phyloP scores from a whole-genome alignment of 495 filamentous ascomycete species.

The Chaetomium fimeti region DNA sequence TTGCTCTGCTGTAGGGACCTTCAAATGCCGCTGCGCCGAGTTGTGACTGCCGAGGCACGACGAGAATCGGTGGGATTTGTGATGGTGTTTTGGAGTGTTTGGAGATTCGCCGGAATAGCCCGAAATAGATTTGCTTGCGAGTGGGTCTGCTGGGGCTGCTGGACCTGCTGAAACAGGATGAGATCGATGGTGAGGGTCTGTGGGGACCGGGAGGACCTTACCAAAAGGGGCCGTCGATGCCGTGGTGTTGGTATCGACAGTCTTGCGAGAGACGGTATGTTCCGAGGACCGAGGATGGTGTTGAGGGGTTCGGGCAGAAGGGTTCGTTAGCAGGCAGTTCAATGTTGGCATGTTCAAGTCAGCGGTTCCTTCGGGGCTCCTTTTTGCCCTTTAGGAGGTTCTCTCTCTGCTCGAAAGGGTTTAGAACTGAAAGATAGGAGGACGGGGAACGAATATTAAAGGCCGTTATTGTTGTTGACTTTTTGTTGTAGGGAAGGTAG shows the following conservation, averaged over 20 bases:
- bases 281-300: slow-evolving; percentile 10
- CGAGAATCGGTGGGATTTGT: neutral
- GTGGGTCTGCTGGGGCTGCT: neutral
- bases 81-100: neutral
- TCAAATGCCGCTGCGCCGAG: neutral
- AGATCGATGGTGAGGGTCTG: neutral
- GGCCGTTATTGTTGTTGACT: too few relatives aligned
- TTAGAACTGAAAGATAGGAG: too few relatives aligned
- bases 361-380: neutral
- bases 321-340: neutral
- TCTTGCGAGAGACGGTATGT: neutral
- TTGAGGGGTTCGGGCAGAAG: neutral
- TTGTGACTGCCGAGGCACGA: slow-evolving; percentile 1
- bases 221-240: neutral
- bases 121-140: slow-evolving; percentile 14
- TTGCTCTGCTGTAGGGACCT: neutral
- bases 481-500: too few relatives aligned
- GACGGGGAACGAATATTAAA: too few relatives aligned
- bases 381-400: neutral
- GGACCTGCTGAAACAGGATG: too few relatives aligned
- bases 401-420: too few relatives aligned
- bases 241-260: neutral
- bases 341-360: neutral
- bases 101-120: neutral
- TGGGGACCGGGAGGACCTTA: neutral